A percentile compares a stretch with the other conserved stretches of the same genome.
phyloP scores from a whole-genome alignment of 2,329 filamentous ascomycete genomes.

The Cytospora schulzeri region DNA sequence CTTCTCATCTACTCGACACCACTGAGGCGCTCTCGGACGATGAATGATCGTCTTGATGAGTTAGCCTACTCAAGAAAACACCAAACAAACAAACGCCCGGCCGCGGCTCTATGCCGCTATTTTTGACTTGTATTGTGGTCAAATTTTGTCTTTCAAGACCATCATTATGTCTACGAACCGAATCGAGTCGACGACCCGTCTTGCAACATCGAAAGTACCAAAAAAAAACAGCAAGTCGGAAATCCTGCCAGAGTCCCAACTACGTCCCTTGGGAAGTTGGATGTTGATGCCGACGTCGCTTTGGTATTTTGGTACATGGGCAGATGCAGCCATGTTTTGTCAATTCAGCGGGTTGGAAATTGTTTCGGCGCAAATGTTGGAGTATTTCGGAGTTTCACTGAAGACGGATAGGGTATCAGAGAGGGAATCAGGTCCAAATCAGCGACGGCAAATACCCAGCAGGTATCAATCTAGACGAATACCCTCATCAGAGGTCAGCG shows the following conservation, averaged over 20 bases:
- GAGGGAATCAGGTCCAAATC: neutral
- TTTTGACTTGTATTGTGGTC: neutral
- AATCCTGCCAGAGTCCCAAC: neutral
- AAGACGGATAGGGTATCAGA: no score
- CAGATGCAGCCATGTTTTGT: neutral
- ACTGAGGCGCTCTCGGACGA: neutral
- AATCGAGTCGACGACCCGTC: neutral
- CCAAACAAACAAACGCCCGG: neutral
- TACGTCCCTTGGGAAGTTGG: neutral
- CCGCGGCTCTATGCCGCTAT: conserved; percentile 4
- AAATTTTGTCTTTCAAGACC: neutral
- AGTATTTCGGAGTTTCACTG: neutral
- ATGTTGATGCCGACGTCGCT: neutral
- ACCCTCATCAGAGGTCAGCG: neutral
- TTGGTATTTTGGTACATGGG: neutral
- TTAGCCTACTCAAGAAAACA: neutral
- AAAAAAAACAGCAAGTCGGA: conserved; percentile 13
- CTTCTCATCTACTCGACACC: neutral
- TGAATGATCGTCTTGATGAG: neutral
- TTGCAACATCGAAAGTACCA: neutral
- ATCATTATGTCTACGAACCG: neutral
- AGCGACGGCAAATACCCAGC: neutral
- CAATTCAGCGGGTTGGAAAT: neutral
- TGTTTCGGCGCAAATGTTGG: neutral
- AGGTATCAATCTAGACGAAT: neutral